Evolutionary conservation across 2,329 filamentous ascomycete genomes (phyloP), one percentile per base, ranked within the genome.

Genomic region (Cladosporium velox): DNA sequence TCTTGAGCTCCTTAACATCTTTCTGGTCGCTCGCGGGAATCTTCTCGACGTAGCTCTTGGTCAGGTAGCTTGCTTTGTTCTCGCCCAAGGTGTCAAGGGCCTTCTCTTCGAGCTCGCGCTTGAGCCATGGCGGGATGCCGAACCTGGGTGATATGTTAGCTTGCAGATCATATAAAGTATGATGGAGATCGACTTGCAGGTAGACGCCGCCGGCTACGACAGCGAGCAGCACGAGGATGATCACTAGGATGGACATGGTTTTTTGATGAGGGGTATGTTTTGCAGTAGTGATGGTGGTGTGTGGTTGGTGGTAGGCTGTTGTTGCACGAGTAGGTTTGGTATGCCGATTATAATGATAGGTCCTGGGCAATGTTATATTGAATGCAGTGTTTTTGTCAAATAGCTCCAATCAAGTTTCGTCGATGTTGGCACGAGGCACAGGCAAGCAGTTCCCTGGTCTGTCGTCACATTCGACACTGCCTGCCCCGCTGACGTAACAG

Each of bases 61-160:
- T 69, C 61, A 77, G 59, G 64, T 76, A 76, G 11, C 74, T 76
- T 10, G 75, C 73, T 71, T 84, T 83, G 75, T 84, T 84, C 72
- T 84, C 81, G 67, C 82, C 82, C 81, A 84, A 83, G n/a, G 81
- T 82, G 69, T 82, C 75, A 47, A 84, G 75, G 4, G 81, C 82
- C 64, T 79, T 75, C 34, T 78, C 75, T 69, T 84, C 80, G 67
- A 83, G 73, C 68, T 79, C 76, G 65, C 80, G 79, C 74, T 84
- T 83, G 65, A 79, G 69, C 67, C 81, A 78, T 0, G 79, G 77
- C 2, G 82, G 80, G 62, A 84, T 80, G 57, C 82, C 82, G 72
- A 83, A 82, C 64, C 71, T 72, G 65, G 18, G 4, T 28, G 7
- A n/a, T 26, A n/a, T 38, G 55, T 58, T 21, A 58, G 34, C 35